Conservation (phyloP, 192 early-diverging fungal species). For the Gamsiella multidivaricata region DNA sequence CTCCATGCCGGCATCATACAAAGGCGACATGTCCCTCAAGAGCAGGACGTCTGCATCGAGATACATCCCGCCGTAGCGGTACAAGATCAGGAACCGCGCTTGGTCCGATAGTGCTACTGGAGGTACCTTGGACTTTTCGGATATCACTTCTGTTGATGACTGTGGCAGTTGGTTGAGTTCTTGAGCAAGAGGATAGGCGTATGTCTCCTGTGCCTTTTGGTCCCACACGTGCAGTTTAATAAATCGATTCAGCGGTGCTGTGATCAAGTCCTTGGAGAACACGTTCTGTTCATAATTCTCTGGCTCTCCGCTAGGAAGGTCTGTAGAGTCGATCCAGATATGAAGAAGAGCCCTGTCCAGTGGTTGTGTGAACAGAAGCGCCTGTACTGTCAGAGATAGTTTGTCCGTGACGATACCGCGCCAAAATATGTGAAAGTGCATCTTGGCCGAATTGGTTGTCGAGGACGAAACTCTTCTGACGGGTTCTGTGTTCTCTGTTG, state of each 20-base stretch:
- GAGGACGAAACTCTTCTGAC: neutral
- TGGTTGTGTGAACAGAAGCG: conserved; percentile 52
- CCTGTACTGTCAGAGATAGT: conserved; percentile 26
- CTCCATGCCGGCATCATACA: conserved; percentile 42
- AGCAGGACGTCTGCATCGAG: conserved; percentile 54
- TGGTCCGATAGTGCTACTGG: conserved; percentile 50
- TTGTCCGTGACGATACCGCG: conserved; percentile 49
- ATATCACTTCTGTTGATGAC: neutral
- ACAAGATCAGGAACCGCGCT: conserved; percentile 49
- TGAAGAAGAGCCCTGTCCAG: conserved; percentile 32
- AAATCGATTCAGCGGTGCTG: conserved; percentile 10
- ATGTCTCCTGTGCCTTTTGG: conserved; percentile 9
- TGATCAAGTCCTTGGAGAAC: conserved; percentile 18
- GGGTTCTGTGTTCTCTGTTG: neutral
- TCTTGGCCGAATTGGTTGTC: conserved; percentile 1
- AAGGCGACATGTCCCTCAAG: conserved; percentile 45
- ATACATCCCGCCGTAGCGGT: conserved; percentile 55
- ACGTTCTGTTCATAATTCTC: conserved; percentile 33
- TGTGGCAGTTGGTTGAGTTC: neutral
- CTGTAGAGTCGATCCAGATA: conserved; percentile 53
- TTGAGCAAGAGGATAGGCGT: neutral
- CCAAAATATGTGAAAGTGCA: conserved; percentile 55
- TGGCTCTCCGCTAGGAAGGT: conserved; percentile 21
- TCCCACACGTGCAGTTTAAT: conserved; percentile 36
- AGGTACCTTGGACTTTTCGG: neutral